Base-by-base conservation (phyloP, 225 moss, liverwort and hornwort species). In the Lunularia cruciata region DNA sequence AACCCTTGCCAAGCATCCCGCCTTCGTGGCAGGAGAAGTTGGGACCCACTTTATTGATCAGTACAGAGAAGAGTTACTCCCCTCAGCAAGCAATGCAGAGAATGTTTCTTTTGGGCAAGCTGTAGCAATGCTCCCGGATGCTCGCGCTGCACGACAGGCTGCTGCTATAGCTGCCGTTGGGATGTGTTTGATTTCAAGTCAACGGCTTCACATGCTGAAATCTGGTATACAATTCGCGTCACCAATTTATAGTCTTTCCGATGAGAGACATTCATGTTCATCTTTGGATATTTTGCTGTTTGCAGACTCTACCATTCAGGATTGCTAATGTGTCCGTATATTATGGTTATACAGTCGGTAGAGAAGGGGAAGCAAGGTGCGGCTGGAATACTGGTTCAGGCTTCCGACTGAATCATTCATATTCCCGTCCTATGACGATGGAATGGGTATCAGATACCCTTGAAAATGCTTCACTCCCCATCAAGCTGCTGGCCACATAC, bases 41-140 rank as follows among this genome's bases (percentile, higher is more conserved):
- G 96, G 90, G 72, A 98, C 96, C 8, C 89, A 89, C 78, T 98
- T 98, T 54, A 98, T 98, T 49, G 87, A 98, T 32, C 90, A 92
- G 57, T 85, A 88, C 62, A 85, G 78, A 78, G 80, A 75, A 67
- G 85, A 90, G 57, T 88, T 98, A 23, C 31, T 69, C 38, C 69
- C 73, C 19, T 28, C 67, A 18, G 52, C 36, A 31, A 23, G 8
- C 32, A 40, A 35, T 32, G 53, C 71, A 64, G 57, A 33, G n/a
- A 18, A 3, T 43, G 60, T 60, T 3, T 56, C 68, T 23, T 67
- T 62, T 52, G 71, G 40, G 18, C 59, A 72, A 73, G 47, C 70
- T 57, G 40, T 40, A 18, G 33, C 36, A 4, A 69, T 83, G 67
- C 63, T 79, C 31, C 69, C 74, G 46, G 78, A 73, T 36, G 75